phyloP scores from a whole-genome alignment of 345 rosid species.

The Noccaea bulbosa region DNA sequence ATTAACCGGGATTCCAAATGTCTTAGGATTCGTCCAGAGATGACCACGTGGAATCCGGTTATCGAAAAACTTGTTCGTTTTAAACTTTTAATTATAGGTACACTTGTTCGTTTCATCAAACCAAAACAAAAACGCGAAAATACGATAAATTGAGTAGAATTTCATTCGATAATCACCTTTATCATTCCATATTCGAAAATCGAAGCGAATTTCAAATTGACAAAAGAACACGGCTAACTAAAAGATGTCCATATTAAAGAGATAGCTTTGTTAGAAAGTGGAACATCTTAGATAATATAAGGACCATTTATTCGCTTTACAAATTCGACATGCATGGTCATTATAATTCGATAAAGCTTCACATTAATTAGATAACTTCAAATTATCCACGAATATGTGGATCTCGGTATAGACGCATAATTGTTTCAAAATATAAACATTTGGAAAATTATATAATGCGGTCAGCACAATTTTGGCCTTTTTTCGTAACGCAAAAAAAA shows the following conservation, averaged over 20 bases:
- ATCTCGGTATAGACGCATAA: slow-evolving; percentile 3
- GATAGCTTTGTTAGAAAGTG: neutral
- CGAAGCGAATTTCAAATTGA: neutral
- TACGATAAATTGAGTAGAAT: neutral
- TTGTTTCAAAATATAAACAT: slow-evolving; percentile 2
- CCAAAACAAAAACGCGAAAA: neutral
- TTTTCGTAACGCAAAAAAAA: neutral
- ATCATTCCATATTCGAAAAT: slow-evolving; percentile 5
- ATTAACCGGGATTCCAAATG: slow-evolving; percentile 30
- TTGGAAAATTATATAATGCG: slow-evolving; percentile 21
- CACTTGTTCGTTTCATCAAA: slow-evolving; percentile 9
- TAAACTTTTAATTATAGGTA: neutral
- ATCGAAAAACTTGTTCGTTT: neutral
- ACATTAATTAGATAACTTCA: neutral
- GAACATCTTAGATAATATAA: neutral
- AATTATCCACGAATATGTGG: slow-evolving; percentile 25
- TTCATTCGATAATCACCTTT: neutral
- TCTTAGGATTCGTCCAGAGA: slow-evolving; percentile 19
- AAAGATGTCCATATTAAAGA: neutral
- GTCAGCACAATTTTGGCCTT: slow-evolving; percentile 23
- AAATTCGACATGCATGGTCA: slow-evolving; percentile 20
- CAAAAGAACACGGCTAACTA: slow-evolving; percentile 3
- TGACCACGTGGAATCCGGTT: slow-evolving; percentile 33
- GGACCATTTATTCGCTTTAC: slow-evolving; percentile 1
- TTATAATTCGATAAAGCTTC: neutral